These are phyloP conservation scores for Gastrolobium bilobum DNA, from an alignment of 306 rosid species.

Conservation along the genomic window DNA sequence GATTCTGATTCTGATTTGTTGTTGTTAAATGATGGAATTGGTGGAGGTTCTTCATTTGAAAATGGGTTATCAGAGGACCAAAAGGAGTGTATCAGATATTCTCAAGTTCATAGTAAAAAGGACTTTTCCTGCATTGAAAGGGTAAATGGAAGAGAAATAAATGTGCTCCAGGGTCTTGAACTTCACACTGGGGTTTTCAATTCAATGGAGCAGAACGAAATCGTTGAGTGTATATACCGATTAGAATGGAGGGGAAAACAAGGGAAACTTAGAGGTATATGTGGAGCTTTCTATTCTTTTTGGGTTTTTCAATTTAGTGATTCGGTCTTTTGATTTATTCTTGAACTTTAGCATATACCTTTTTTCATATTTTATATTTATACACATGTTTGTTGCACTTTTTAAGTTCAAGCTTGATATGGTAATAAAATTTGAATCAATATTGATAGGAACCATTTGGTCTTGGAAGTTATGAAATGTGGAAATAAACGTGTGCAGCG, in stretches of 20 bases:
- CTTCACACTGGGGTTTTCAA: constrained; percentile 63
- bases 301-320: constrained; percentile 7
- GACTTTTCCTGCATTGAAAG: constrained; percentile 48
- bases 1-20: constrained; percentile 33
- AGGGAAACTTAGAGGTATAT: constrained; percentile 61
- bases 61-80: constrained; percentile 44
- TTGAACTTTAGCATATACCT: not conserved
- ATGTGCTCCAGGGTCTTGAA: constrained; percentile 64
- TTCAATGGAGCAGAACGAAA: constrained; percentile 56
- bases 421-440: constrained; percentile 19
- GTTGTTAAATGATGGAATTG: constrained; percentile 46
- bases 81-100: constrained; percentile 49
- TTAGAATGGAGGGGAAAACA: constrained; percentile 59
- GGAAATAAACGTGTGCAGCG: not conserved
- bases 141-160: constrained; percentile 41
- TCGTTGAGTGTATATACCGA: constrained; percentile 52
- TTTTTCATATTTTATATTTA: not conserved
- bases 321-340: constrained; percentile 23
- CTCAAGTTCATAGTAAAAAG: constrained; percentile 43
- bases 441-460: constrained; percentile 9
- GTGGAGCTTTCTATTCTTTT: not conserved
- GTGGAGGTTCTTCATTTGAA: constrained; percentile 40
- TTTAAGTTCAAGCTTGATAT: not conserved
- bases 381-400: constrained; percentile 4
- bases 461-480: constrained; percentile 1